Evolutionary conservation across 345 rosid species (phyloP).

Genomic region (Syzygium aromaticum): DNA sequence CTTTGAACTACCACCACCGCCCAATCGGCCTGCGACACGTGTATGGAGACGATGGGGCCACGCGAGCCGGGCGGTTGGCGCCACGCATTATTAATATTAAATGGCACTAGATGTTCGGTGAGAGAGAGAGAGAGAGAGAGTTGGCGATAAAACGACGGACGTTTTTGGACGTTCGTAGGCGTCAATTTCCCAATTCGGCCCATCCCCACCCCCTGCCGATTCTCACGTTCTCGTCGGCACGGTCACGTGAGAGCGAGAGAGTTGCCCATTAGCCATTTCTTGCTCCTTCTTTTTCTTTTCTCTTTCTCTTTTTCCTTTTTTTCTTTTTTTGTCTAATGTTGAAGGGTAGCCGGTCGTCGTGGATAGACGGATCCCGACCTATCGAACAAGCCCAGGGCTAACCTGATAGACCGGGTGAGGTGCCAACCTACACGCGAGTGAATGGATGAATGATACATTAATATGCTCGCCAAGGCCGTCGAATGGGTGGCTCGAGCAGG

Average conservation of each 20-base stretch:
- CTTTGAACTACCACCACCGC: background rate
- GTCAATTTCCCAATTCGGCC: background rate
- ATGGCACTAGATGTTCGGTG: background rate
- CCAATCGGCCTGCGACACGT: background rate
- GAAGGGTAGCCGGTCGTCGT: background rate
- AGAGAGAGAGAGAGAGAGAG: background rate
- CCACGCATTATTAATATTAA: background rate
- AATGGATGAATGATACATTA: background rate
- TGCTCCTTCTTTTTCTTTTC: background rate
- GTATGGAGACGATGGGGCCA: background rate
- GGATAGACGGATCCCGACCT: background rate
- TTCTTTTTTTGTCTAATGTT: background rate
- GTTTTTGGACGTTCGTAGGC: background rate
- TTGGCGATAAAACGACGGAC: background rate
- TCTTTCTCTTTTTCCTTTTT: too few species aligned
- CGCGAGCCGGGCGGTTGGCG: background rate
- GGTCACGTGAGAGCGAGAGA: too few species aligned
- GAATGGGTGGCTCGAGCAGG: fast-evolving
- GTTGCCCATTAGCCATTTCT: background rate
- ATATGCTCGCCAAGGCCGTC: fast-evolving
- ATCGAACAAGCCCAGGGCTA: too few species aligned
- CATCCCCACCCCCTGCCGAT: too few species aligned
- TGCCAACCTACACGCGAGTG: background rate
- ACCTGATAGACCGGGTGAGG: background rate
- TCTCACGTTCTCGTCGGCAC: background rate